Evolutionary conservation across 768 basidiomycete species (phyloP), one percentile per base, ranked within the genome.

Genomic region (Lanmaoa pseudosensibilis): DNA sequence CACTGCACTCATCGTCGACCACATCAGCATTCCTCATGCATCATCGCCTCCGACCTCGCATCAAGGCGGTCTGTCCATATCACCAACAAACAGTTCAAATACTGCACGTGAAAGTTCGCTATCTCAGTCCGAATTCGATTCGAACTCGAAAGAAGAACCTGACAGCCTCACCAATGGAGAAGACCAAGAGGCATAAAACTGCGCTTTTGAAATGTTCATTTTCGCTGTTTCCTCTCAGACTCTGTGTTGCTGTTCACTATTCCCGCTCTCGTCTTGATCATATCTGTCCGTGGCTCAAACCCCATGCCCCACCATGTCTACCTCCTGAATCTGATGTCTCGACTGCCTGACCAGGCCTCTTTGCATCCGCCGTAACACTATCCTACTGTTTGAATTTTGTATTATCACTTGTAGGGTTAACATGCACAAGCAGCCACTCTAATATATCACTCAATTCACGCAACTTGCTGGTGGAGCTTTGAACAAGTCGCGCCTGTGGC

Each of bases 21-120:
- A 27, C 50, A 41, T 51, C 63, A 95, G 93, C 69, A 94, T 96
- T 67, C 93, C 93, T 12, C 93, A 96, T 75, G 92, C 92, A 46
- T 89, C 90, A 23, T 86, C 86, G 34, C 85, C 90, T 12, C 81
- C 83, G 50, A 74, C 70, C 25, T 75, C 76, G 47, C 79, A 80
- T 60, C 81, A 83, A 57, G 75, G 78, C 51, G 74, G 78, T 43
- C 76, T 90, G 41, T 89, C 87, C 27, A 77, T 87, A 56, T 91
- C 88, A 18, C 89, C 89, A n/a, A 89, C 86, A 25, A 87, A 84
- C 60, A 79, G 82, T 9, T 80, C 80, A 40, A 86, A 82, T 64
- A 82, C 86, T 1, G 78, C 84, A 52, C 87, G 86, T 69, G 89
- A 92, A 63, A 77, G 78, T 47, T 73, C 76, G 6, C 59, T 80